Base-by-base conservation (phyloP, 1,139 yeast species). In the Chernovozyma aurita region DNA sequence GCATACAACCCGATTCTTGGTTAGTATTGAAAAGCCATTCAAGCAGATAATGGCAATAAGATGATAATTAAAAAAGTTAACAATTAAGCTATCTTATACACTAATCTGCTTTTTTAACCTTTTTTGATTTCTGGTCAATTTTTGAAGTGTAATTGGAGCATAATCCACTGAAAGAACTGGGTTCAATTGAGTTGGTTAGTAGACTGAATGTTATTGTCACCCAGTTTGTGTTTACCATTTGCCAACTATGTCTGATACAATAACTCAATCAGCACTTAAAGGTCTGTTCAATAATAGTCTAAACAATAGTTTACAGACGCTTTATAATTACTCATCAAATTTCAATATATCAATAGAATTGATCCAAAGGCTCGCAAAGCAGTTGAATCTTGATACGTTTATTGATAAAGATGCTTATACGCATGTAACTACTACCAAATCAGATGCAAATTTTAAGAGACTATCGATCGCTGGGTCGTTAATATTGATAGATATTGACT, bases 391-490 rank as follows among this genome's bases (percentile, higher is more conserved):
- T 7, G 75, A 70, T 41, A 70, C 75, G 2, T 70, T 66, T 41
- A 55, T 67, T 34, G 76, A 70, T 44, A 57, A 57, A 15, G 59
- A 63, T 41, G 65, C 63, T 3, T 59, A 58, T 43, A 47, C 66
- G 5, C 58, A 52, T 40, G 50, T 52, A 7, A 36, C 35, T 9
- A 34, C 46, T 9, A 35, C 37, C 12, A 30, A 34, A 12, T 45
- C 46, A 24, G 52, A 45, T 18, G 54, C 49, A 31, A 49, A 46
- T 31, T 44, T 52, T 15, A 55, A 58, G 37, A 50, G 73, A 38
- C 52, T 70, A 34, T 60, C 73, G 8, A 68, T 70, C 28, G 75
- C 74, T 1, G 74, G 74, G 3, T 59, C 71, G 2, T 52, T 63
- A 18, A 61, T 68, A 4, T 52, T 70, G 31, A 53, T 70, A n/a